Evolutionary conservation across 2,329 filamentous ascomycete species (phyloP).

Genomic region (Rhynchosporium graminicola): DNA sequence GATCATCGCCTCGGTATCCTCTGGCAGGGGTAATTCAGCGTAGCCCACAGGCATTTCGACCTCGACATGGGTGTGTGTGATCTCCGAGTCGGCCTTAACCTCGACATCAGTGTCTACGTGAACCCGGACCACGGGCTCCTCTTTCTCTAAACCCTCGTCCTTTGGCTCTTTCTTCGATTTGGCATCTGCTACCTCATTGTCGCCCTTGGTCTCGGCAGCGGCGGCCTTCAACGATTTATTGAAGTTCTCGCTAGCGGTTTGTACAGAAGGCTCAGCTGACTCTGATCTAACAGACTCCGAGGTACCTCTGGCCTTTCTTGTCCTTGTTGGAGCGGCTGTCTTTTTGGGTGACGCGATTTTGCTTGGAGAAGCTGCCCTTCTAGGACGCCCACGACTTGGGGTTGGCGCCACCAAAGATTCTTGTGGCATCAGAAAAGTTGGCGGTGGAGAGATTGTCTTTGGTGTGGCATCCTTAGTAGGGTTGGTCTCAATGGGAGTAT

Average conservation of each 20-base stretch:
- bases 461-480: conserved; percentile 50
- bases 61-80: conserved; percentile 71
- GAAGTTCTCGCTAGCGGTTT: conserved; percentile 49
- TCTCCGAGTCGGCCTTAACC: conserved; percentile 59
- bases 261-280: conserved; percentile 48
- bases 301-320: conserved; percentile 48
- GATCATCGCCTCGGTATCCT: conserved; percentile 82
- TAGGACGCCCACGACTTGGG: conserved; percentile 48
- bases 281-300: conserved; percentile 40
- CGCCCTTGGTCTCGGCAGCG: conserved; percentile 36
- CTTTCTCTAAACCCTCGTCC: conserved; percentile 28
- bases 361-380: conserved; percentile 60
- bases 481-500: conserved; percentile 68
- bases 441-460: conserved; percentile 79
- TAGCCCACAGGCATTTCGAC: conserved; percentile 71
- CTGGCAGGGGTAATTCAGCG: conserved; percentile 69
- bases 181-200: conserved; percentile 27
- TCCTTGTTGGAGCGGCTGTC: conserved; percentile 32
- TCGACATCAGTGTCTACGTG: conserved; percentile 67
- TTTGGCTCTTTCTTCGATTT: conserved; percentile 33
- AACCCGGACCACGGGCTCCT: conserved; percentile 64
- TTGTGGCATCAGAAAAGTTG: conserved; percentile 61
- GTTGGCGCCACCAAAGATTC: conserved; percentile 42
- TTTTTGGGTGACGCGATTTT: conserved; percentile 51
- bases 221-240: conserved; percentile 50